Base-by-base conservation (phyloP, 192 early-diverging fungal species). In the Backusella parvicylindrica region DNA sequence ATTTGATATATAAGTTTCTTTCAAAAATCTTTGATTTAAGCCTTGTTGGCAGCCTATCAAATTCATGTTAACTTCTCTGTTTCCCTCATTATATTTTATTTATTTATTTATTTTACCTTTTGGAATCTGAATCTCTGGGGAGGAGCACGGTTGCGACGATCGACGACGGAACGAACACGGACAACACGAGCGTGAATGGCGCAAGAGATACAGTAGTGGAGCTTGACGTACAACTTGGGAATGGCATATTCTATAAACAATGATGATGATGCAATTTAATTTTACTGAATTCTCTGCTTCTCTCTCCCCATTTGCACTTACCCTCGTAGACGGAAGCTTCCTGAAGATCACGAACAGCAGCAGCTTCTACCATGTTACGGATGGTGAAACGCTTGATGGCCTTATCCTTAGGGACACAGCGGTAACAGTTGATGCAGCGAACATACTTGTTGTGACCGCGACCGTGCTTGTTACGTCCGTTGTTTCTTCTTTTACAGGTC, bases 401-500 rank as follows among this genome's bases (percentile, higher is more conserved):
- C 95, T 99, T 99, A 90, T 99, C 98, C 72, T 81, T 81, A 80
- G 97, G 95, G 71, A 93, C 92, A 82, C 94, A 96, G 86, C 96
- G 94, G 78, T 91, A 91, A 89, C 98, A 99, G 96, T 99, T 99
- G 85, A 93, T 93, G 92, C 98, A 98, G 78, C 97, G 94, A 82
- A 98, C 94, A 80, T 92, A 91, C 88, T 95, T 95, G 83, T 94
- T 93, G 92, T 97, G 96, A 82, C 98, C 98, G 86, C 98, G 96
- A 70, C 97, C 97, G 85, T 95, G 88, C 94, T 99, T 99, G 92
- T 91, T 94, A 83, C 98, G 95, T 90, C 98, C 97, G 90, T 97
- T 92, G 87, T 98, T 99, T 89, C 98, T 95, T 92, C 97, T 94
- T 91, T 98, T 99, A 84, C 88, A 84, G 85, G 98, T 98, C 98